Base-by-base conservation (phyloP, 306 rosid species). In the Castanopsis chinensis region DNA sequence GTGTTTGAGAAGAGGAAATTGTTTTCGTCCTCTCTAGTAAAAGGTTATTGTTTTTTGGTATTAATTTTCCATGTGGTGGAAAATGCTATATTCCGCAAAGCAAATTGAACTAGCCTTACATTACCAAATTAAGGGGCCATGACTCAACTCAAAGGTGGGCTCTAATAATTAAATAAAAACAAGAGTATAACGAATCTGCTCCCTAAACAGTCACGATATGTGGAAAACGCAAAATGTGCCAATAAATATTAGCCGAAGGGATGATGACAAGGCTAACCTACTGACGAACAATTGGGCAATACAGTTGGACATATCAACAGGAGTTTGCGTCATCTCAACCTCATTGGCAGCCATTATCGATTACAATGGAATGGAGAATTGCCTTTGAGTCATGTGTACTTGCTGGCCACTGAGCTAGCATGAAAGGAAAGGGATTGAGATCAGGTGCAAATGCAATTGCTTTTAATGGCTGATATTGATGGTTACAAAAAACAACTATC, bases 331-430 rank as follows among this genome's bases (percentile, higher is more conserved):
- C 61, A 81, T 77, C 41, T 35, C 28, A 18, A 25, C 80, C 88
- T 80, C 76, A 79, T 78, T 79, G 86, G 78, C 76, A 81, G 54
- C 82, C 84, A 83, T 69, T 81, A 74, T 79, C 73, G 20, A n/a
- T 60, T 59, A 81, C 59, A 85, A 68, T 73, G 82, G 78, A 85
- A 68, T 73, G 82, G 78, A 81, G 81, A 81, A 73, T 35, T 75
- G 71, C 32, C 57, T 79, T 85, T 70, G 64, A 77, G 72, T 76
- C 73, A 72, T 72, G 79, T 83, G 76, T 60, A 74, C 79, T 75
- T 87, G 91, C 85, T 90, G 88, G 89, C 89, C 92, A 88, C 90
- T 85, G 35, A 32, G 35, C 54, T 33, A 56, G 33, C 85, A 49
- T 32, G 43, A 78, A 73, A 25, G 27, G 27, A 25, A 25, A 25